These are phyloP conservation scores for Coffea canephora DNA, from an alignment of 257 asterid genomes.

Conservation along the genomic window DNA sequence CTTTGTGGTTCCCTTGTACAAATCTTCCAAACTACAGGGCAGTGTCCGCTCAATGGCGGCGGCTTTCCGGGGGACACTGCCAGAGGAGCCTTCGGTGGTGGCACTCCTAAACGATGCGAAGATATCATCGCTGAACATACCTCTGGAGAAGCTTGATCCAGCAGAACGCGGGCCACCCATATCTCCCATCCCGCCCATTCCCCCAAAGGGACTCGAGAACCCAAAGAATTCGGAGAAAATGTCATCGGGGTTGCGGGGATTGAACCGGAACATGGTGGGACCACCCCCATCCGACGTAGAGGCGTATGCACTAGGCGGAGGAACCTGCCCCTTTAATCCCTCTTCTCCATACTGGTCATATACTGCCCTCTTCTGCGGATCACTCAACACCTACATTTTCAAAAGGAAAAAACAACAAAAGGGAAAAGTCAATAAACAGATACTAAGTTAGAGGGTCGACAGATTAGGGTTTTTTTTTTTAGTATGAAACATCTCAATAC, in stretches of 20 bases:
- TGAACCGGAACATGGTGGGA: slow-evolving; percentile 38
- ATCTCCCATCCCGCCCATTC: slow-evolving; percentile 59
- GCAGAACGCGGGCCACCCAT: slow-evolving; percentile 44
- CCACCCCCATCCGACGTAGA: slow-evolving; percentile 38
- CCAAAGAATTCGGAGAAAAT: slow-evolving; percentile 59
- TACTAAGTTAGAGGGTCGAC: not conserved
- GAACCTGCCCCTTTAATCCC: slow-evolving; percentile 62
- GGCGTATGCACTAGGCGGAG: slow-evolving; percentile 46
- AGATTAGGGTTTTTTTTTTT: not conserved
- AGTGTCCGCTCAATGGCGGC: slow-evolving; percentile 52
- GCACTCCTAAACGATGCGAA: slow-evolving; percentile 42
- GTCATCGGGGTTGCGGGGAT: slow-evolving; percentile 62
- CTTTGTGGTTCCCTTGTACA: slow-evolving; percentile 64
- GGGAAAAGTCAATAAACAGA: not conserved
- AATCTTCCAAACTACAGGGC: slow-evolving; percentile 71
- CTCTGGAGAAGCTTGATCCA: slow-evolving; percentile 33
- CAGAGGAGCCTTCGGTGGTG: slow-evolving; percentile 40
- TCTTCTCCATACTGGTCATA: slow-evolving; percentile 71
- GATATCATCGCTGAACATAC: slow-evolving; percentile 51
- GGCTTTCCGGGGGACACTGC: slow-evolving; percentile 39
- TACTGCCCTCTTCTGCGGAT: slow-evolving; percentile 61
- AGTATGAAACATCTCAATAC: no score
- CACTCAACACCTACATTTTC: slow-evolving; percentile 53
- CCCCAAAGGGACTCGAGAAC: slow-evolving; percentile 43
- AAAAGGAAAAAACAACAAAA: not conserved